phyloP scores from a whole-genome alignment of 169 alveolate species.

The Plasmodium reichenowi region DNA sequence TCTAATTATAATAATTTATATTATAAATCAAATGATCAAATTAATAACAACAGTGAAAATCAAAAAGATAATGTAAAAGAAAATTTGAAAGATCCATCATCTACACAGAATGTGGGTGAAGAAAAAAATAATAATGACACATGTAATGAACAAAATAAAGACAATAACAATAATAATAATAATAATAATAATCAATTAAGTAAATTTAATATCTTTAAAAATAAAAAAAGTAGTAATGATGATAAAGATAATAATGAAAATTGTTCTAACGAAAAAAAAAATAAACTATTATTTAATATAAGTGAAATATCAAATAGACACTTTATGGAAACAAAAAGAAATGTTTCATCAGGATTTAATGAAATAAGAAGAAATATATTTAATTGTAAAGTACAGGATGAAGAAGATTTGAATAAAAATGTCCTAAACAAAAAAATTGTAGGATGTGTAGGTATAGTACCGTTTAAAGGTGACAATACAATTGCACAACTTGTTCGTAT shows the following conservation, averaged over 20 bases:
- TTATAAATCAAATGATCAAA: neutral
- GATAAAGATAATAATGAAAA: neutral
- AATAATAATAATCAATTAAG: slow-evolving; percentile 3
- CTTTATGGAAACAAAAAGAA: slow-evolving; percentile 17
- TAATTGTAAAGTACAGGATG: slow-evolving; percentile 18
- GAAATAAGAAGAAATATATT: slow-evolving; percentile 48
- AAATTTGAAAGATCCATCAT: neutral
- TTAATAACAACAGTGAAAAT: neutral
- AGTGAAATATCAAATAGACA: slow-evolving; percentile 27
- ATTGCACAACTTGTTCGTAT: slow-evolving; percentile 90
- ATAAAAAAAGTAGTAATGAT: neutral
- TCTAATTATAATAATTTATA: neutral
- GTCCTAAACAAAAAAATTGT: slow-evolving; percentile 79
- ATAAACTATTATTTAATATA: slow-evolving; percentile 16
- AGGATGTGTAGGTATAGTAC: slow-evolving; percentile 91
- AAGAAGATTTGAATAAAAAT: slow-evolving; percentile 42
- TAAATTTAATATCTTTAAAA: neutral
- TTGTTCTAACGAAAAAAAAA: slow-evolving; percentile 10
- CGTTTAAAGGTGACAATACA: slow-evolving; percentile 85
- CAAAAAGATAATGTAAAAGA: neutral
- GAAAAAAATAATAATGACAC: neutral
- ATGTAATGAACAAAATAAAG: neutral
- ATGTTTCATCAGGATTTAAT: slow-evolving; percentile 31
- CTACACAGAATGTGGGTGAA: neutral
- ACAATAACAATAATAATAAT: neutral